A percentile compares a stretch with the other conserved stretches of the same genome.
phyloP scores from a whole-genome alignment of 208 protist genomes.

The Herpetomonas tarakana region DNA sequence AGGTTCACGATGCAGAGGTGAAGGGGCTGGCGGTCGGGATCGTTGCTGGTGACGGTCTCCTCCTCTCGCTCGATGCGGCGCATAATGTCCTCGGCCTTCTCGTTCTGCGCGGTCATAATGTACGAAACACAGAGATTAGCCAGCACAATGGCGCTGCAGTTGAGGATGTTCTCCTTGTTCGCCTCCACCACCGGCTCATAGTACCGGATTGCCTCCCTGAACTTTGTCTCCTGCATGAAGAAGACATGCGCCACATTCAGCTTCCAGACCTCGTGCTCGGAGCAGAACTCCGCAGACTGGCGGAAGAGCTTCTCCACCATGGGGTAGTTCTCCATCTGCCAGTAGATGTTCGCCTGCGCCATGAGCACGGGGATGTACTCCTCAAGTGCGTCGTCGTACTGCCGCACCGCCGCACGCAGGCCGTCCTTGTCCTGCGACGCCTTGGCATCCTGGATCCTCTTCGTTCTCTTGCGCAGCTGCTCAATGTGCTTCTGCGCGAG shows the following conservation, averaged over 20 bases:
- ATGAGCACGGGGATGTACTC: conserved; percentile 96
- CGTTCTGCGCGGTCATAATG: conserved; percentile 96
- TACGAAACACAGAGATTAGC: conserved; percentile 97
- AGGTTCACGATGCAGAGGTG: conserved; percentile 98
- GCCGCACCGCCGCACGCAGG: conserved; percentile 76
- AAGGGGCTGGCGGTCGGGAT: conserved; percentile 90
- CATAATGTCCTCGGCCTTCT: conserved; percentile 97
- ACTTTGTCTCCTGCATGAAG: conserved; percentile 98
- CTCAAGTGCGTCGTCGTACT: conserved; percentile 94
- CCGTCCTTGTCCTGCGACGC: conserved; percentile 82
- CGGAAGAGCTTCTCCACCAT: conserved; percentile 95
- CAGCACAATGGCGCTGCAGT: conserved; percentile 95
- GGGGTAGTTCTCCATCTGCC: conserved; percentile 97
- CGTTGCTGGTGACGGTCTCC: conserved; percentile 80
- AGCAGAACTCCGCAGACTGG: conserved; percentile 95
- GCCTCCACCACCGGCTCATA: conserved; percentile 96
- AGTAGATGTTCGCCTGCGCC: conserved; percentile 97
- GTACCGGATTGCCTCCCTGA: conserved; percentile 95
- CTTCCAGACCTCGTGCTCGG: conserved; percentile 96
- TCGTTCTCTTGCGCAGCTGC: conserved; percentile 93
- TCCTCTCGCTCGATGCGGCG: conserved; percentile 95
- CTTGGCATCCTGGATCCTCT: conserved; percentile 94
- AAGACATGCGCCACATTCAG: conserved; percentile 97
- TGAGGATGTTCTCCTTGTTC: conserved; percentile 91
- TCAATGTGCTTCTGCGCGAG: conserved; percentile 94